phyloP scores from a whole-genome alignment of 192 early-diverging fungal genomes.

The Coemansia sp. region DNA sequence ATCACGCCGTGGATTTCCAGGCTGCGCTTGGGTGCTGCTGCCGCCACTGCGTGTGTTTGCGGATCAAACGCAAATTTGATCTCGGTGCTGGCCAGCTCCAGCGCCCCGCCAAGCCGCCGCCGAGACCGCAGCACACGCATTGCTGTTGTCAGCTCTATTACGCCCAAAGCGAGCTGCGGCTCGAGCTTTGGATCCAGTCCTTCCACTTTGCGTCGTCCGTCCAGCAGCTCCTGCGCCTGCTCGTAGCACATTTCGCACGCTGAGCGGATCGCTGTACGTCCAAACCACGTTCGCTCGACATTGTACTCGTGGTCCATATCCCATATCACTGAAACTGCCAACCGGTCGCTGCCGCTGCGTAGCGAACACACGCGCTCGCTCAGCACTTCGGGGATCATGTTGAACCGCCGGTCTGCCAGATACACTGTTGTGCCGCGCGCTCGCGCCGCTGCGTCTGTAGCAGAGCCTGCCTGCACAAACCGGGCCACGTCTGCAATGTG shows the following conservation, averaged over 20 bases:
- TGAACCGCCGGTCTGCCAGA: conserved; percentile 75
- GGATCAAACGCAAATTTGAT: conserved; percentile 70
- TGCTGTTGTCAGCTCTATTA: conserved; percentile 54
- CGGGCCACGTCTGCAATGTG: conserved; percentile 78
- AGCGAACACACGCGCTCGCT: conserved; percentile 74
- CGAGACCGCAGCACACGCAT: conserved; percentile 60
- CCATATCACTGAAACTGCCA: conserved; percentile 74
- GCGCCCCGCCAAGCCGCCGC: conserved; percentile 59
- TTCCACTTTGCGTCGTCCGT: conserved; percentile 53
- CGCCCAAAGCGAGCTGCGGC: conserved; percentile 37
- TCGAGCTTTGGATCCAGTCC: conserved; percentile 46
- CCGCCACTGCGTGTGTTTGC: conserved; percentile 58
- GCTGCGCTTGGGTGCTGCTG: conserved; percentile 63
- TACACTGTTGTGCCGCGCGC: conserved; percentile 76
- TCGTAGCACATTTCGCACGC: conserved; percentile 74
- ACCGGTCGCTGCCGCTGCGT: conserved; percentile 64
- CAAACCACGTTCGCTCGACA: conserved; percentile 64
- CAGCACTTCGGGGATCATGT: conserved; percentile 74
- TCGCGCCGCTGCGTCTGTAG: conserved; percentile 68
- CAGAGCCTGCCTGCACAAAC: conserved; percentile 63
- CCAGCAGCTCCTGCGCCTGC: conserved; percentile 70
- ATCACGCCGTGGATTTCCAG: conserved; percentile 72
- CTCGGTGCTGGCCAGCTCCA: conserved; percentile 73
- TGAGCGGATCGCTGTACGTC: conserved; percentile 71
- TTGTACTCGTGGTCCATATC: conserved; percentile 58